phyloP scores from a whole-genome alignment of 129 eudicot species.

The Lonicera japonica region DNA sequence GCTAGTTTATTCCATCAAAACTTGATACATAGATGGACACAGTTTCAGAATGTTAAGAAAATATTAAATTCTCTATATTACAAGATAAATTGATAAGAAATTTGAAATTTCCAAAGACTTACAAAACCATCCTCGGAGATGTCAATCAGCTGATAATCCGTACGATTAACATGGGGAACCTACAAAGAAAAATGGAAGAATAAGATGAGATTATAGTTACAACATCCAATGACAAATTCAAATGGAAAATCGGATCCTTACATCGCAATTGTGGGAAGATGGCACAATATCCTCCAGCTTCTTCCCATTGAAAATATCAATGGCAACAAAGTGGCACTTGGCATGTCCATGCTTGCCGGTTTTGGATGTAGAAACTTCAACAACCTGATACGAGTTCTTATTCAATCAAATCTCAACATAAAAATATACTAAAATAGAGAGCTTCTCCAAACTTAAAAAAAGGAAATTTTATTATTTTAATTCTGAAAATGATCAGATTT shows the following conservation, averaged over 20 bases:
- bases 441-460: too few species aligned
- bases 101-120: too few species aligned
- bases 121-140: neutral
- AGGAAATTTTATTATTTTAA: too few species aligned
- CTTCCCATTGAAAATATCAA: slow-evolving; percentile 43
- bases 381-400: slow-evolving; percentile 22
- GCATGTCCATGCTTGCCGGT: slow-evolving; percentile 50
- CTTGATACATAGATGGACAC: too few species aligned
- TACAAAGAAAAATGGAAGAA: slow-evolving; percentile 7
- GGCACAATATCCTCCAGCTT: slow-evolving; percentile 54
- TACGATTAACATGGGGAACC: slow-evolving; percentile 51
- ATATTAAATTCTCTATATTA: too few species aligned
- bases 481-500: too few species aligned
- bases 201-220: neutral
- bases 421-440: too few species aligned
- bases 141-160: slow-evolving; percentile 44
- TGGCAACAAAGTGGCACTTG: slow-evolving; percentile 49
- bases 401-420: too few species aligned
- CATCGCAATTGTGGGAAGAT: slow-evolving; percentile 52
- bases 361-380: slow-evolving; percentile 48
- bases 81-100: too few species aligned
- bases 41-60: too few species aligned
- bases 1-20: too few species aligned
- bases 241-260: slow-evolving; percentile 1
- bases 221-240: neutral